phyloP scores from a whole-genome alignment of 768 basidiomycete genomes.

The Xerocomus brunneocitrinus region DNA sequence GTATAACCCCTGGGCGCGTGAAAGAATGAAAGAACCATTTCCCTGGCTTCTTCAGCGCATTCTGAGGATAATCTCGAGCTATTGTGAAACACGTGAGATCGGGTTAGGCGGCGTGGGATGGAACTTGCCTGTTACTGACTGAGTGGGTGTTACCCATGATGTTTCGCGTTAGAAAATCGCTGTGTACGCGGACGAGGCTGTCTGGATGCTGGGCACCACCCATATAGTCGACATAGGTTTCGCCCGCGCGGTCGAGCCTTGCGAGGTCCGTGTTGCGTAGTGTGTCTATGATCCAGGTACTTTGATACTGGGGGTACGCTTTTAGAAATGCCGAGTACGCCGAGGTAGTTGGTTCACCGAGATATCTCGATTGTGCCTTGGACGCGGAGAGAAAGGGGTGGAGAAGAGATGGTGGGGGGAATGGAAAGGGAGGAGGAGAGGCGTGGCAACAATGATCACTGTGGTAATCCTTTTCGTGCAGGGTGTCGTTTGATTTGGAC shows the following conservation, averaged over 20 bases:
- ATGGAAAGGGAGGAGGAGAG: conserved; percentile 1
- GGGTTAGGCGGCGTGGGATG: not conserved
- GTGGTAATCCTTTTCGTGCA: conserved; percentile 29
- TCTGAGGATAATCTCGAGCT: conserved; percentile 70
- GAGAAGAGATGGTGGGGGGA: not conserved
- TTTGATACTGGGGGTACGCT: conserved; percentile 50
- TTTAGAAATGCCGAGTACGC: conserved; percentile 49
- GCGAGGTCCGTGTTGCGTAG: conserved; percentile 60
- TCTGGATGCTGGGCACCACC: conserved; percentile 79
- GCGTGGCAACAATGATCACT: conserved; percentile 1
- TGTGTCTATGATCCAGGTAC: conserved; percentile 67
- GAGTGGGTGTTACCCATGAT: conserved; percentile 85
- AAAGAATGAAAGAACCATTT: conserved; percentile 73
- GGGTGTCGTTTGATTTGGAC: conserved; percentile 38
- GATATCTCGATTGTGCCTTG: conserved; percentile 18
- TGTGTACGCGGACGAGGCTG: conserved; percentile 65
- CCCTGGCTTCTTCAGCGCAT: conserved; percentile 64
- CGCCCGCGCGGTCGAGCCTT: conserved; percentile 54
- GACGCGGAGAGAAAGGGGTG: conserved; percentile 15
- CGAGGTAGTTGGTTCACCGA: conserved; percentile 34
- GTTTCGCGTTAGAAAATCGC: conserved; percentile 59
- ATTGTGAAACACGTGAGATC: not conserved
- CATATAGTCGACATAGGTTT: conserved; percentile 86
- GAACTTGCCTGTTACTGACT: conserved; percentile 63
- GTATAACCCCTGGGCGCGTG: conserved; percentile 71